These are phyloP conservation scores for Penicillium sp. DNA, from an alignment of 2,329 filamentous ascomycete genomes.

Conservation along the genomic window DNA sequence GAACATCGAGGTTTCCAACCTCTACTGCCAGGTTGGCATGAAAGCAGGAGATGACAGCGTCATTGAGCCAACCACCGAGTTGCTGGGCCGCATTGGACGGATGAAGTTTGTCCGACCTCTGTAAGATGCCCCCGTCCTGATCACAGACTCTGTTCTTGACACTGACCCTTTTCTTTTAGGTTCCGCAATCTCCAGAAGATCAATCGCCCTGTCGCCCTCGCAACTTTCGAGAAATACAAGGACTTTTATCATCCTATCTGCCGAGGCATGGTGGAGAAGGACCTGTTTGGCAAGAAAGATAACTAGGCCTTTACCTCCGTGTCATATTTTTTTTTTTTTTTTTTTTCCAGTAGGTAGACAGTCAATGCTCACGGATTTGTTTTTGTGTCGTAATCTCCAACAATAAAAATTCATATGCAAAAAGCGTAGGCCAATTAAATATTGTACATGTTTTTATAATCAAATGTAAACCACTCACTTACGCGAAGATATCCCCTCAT, in stretches of 20 bases:
- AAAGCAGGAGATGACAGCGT: slow-evolving; percentile 60
- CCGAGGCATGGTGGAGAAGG: slow-evolving; percentile 74
- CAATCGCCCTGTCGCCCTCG: slow-evolving; percentile 63
- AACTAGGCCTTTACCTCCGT: background rate
- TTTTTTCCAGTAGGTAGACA: background rate
- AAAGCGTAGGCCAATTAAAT: slow-evolving; percentile 5
- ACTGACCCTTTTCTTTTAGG: slow-evolving; percentile 19
- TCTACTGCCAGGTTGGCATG: slow-evolving; percentile 73
- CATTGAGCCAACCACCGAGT: slow-evolving; percentile 61
- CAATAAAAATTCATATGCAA: background rate
- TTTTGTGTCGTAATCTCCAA: background rate
- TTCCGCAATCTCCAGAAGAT: slow-evolving; percentile 64
- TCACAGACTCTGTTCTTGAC: background rate
- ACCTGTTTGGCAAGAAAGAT: slow-evolving; percentile 49
- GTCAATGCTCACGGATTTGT: background rate
- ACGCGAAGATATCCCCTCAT: slow-evolving; percentile 5
- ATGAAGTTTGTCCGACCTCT: slow-evolving; percentile 96
- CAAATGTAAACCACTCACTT: background rate
- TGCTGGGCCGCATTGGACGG: slow-evolving; percentile 72
- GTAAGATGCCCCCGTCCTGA: slow-evolving; percentile 34
- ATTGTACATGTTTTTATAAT: slow-evolving; percentile 12
- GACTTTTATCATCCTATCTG: slow-evolving; percentile 97
- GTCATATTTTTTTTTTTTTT: background rate
- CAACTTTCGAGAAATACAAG: slow-evolving; percentile 77
- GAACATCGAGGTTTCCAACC: slow-evolving; percentile 76